Conservation (phyloP, 176 grass and related monocot genomes). For the Pontederia crassipes region DNA sequence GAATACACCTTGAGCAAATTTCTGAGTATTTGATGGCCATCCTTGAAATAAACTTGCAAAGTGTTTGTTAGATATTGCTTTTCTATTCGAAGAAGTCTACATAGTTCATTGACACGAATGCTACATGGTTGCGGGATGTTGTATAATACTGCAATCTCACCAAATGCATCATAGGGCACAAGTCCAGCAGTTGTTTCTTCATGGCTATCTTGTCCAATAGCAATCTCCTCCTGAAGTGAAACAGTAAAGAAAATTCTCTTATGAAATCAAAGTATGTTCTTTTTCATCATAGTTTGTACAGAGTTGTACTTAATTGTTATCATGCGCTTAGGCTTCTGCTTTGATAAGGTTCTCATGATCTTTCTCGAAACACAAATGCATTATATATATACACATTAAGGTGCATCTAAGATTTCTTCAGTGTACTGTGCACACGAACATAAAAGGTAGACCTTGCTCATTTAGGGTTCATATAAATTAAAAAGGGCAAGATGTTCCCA, state of each 20-base stretch:
- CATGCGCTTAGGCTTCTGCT: too few relatives aligned
- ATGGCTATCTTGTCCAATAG: slow-evolving; percentile 26
- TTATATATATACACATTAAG: too few relatives aligned
- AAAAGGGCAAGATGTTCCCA: too few relatives aligned
- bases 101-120: slow-evolving; percentile 62
- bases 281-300: too few relatives aligned
- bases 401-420: too few relatives aligned
- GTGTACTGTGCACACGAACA: too few relatives aligned
- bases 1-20: slow-evolving; percentile 59
- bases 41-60: slow-evolving; percentile 70
- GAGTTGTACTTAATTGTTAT: too few relatives aligned
- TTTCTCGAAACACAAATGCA: too few relatives aligned
- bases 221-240: slow-evolving; percentile 40
- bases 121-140: slow-evolving; percentile 57
- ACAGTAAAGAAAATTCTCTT: neutral
- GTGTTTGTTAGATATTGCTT: slow-evolving; percentile 66
- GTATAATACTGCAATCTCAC: slow-evolving; percentile 58
- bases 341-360: too few relatives aligned
- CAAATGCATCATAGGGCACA: slow-evolving; percentile 47
- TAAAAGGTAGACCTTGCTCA: too few relatives aligned
- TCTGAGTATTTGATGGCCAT: slow-evolving; percentile 56
- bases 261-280: too few relatives aligned
- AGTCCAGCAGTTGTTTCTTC: slow-evolving; percentile 55
- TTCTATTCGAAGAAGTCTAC: slow-evolving; percentile 66
- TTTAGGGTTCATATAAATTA: too few relatives aligned